Conservation (phyloP, 768 basidiomycete genomes). For the Lentinula edodes region DNA sequence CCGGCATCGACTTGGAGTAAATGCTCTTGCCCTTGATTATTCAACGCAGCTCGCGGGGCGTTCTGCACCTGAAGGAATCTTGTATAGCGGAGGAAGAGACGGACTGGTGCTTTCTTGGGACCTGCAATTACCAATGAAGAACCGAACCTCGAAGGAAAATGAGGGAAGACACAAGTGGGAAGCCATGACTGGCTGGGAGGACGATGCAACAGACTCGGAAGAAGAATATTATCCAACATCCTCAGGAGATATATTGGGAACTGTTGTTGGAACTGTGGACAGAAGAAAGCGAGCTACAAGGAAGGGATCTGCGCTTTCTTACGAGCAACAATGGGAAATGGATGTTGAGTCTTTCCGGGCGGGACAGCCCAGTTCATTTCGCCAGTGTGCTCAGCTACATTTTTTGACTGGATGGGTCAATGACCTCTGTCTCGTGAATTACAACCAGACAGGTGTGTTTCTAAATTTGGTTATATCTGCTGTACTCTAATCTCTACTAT, state of each 20-base stretch:
- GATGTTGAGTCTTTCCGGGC: constrained; percentile 49
- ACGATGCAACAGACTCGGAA: constrained; percentile 62
- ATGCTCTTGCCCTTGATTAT: constrained; percentile 82
- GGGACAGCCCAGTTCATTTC: constrained; percentile 56
- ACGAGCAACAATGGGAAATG: constrained; percentile 78
- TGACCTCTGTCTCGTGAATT: constrained; percentile 86
- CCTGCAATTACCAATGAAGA: constrained; percentile 61
- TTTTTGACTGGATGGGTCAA: constrained; percentile 84
- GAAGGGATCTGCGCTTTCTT: constrained; percentile 39
- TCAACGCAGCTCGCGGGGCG: constrained; percentile 71
- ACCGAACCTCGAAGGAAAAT: constrained; percentile 26
- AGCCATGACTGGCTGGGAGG: constrained; percentile 78
- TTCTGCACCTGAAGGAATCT: constrained; percentile 72
- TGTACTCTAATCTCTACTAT: constrained; percentile 6
- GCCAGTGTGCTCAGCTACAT: constrained; percentile 86
- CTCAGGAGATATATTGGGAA: constrained; percentile 75
- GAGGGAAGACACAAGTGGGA: constrained; percentile 52
- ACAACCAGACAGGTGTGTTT: constrained; percentile 75
- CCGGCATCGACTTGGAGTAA: constrained; percentile 83
- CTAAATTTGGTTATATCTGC: background rate
- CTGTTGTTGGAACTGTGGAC: constrained; percentile 37
- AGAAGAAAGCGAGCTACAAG: constrained; percentile 30
- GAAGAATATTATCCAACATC: constrained; percentile 58
- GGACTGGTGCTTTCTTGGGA: constrained; percentile 89
- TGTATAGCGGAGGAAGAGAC: constrained; percentile 88